A percentile compares a stretch with the other conserved stretches of the same genome.
These are phyloP conservation scores for Theobroma cacao DNA, from an alignment of 345 rosid species.

Conservation along the genomic window DNA sequence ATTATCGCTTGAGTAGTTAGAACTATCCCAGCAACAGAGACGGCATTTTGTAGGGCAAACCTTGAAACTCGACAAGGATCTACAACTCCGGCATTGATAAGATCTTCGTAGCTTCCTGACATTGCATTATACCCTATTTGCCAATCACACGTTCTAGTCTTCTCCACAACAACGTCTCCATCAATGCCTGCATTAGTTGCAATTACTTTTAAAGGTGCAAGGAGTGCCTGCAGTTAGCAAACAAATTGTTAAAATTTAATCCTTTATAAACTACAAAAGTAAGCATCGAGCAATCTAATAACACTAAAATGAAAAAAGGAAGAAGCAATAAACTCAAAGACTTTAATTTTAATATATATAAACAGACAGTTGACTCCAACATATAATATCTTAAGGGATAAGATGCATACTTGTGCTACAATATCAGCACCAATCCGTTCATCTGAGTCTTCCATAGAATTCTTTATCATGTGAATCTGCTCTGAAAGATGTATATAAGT, in stretches of 20 bases:
- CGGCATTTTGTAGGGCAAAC: constrained; percentile 80
- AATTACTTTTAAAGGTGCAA: constrained; percentile 73
- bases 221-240: constrained; percentile 56
- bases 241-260: background rate
- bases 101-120: constrained; percentile 62
- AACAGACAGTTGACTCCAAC: background rate
- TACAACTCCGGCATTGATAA: constrained; percentile 56
- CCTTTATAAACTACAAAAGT: background rate
- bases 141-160: constrained; percentile 56
- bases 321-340: background rate
- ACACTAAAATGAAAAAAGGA: background rate
- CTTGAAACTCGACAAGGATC: constrained; percentile 82
- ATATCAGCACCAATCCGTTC: constrained; percentile 81
- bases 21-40: constrained; percentile 71
- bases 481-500: constrained; percentile 73
- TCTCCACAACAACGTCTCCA: constrained; percentile 72
- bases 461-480: constrained; percentile 44
- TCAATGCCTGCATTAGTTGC: constrained; percentile 81
- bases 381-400: background rate
- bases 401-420: constrained; percentile 42
- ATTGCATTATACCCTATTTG: constrained; percentile 76
- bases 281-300: background rate
- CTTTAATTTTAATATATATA: background rate
- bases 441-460: constrained; percentile 52
- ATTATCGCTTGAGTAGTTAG: constrained; percentile 84